Evolutionary conservation across 1,139 yeast genomes (phyloP), one percentile per base, ranked within the genome.

Genomic region (Kodamaea sp.): DNA sequence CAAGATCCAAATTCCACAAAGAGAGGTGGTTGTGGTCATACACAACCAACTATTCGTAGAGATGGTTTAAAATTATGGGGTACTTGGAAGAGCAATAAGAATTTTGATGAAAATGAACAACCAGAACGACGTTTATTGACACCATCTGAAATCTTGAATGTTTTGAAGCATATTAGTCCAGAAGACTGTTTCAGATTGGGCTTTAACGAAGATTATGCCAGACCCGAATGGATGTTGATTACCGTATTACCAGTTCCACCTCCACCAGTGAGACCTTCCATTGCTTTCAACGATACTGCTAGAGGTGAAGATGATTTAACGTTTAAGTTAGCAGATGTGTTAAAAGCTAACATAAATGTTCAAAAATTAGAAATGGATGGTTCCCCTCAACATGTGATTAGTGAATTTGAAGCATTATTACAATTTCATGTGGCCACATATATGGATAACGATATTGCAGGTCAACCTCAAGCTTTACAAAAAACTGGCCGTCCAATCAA

Each of bases 371-470:
- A 92, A 63, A 89, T 89, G 76, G 97, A 94, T 62, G 98, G 98
- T 50, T 95, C 97, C 2, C 98, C 99, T 8, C 97, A 94, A 54
- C 98, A 94, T 62, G 97, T 94, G 37, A 84, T 92, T 51, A 87
- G 88, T 60, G 99, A 94, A 65, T 92, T 94, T 57, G 98, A 94
- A 62, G 86, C 96, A 32, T 77, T 94, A 53, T 73, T 94, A 45
- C 99, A 94, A 60, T 94, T 89, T 64, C 98, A 92, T 57, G 97
- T 94, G 36, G 98, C 99, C n/a, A 92, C 99, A 1, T 92, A 92
- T 62, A 92, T 92, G 99, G 98, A 92, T 67, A 92, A 92, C 60
- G 98, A 92, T 69, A 92, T 92, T 66, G 98, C 98, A n/a, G 98
- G 99, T 47, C 98, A 92, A 67, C 99, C 98, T 0, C 98, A 92